Evolutionary conservation across 306 rosid genomes (phyloP).

Genomic region (Rubus idaeus): DNA sequence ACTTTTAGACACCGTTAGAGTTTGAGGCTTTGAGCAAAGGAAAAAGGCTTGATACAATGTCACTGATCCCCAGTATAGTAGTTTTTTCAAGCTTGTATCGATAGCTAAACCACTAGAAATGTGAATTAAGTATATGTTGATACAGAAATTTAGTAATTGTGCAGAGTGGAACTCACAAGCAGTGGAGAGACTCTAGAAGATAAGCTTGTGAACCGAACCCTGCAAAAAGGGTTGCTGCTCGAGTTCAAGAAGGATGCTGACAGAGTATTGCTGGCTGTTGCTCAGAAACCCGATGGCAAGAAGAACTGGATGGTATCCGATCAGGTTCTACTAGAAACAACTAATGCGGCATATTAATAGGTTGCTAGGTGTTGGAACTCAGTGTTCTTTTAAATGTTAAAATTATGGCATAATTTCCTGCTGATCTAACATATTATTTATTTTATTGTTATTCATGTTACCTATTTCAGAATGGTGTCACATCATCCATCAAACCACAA

Average conservation of each 20-base stretch:
- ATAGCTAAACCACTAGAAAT: background rate
- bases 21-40: background rate
- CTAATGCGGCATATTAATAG: constrained; percentile 81
- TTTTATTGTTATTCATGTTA: constrained; percentile 21
- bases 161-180: constrained; percentile 52
- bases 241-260: constrained; percentile 95
- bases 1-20: too few species aligned
- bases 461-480: constrained; percentile 68
- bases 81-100: background rate
- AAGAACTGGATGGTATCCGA: constrained; percentile 99
- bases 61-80: background rate
- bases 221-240: constrained; percentile 73
- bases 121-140: background rate
- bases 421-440: constrained; percentile 21
- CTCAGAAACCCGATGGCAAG: constrained; percentile 95
- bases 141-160: constrained; percentile 10
- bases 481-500: constrained; percentile 84
- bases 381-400: constrained; percentile 33
- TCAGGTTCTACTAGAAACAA: constrained; percentile 94
- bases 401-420: constrained; percentile 15
- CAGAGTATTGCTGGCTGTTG: constrained; percentile 73
- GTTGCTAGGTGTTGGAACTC: constrained; percentile 80
- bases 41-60: background rate
- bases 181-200: constrained; percentile 63
- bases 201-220: constrained; percentile 53